Percentiles rank a stretch among this genome's conserved stretches.
Conservation (phyloP, 139 green algal species). For the Desmodesmus armatus region DNA sequence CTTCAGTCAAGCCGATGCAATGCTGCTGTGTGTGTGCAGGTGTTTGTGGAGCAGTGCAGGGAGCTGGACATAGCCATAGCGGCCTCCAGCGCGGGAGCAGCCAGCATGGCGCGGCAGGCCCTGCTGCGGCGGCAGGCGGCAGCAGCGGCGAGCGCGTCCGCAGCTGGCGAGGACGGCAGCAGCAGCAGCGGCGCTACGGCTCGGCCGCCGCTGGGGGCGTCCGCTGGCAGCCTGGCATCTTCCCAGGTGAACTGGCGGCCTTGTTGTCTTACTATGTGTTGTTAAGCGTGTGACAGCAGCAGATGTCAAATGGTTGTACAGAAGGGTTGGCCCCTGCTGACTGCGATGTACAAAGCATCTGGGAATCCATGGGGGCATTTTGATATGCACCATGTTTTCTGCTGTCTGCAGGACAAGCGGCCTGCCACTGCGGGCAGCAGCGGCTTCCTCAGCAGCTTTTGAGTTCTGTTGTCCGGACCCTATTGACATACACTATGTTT, state of each 20-base stretch:
- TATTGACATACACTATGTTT: no score
- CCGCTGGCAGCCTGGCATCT: neutral
- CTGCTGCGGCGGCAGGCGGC: constrained; percentile 41
- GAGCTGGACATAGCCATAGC: constrained; percentile 76
- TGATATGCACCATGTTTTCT: constrained; percentile 2
- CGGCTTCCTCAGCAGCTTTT: constrained; percentile 27
- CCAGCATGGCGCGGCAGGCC: constrained; percentile 35
- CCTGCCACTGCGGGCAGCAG: neutral
- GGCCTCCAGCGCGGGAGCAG: constrained; percentile 2
- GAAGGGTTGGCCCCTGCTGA: no score
- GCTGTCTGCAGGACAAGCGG: constrained; percentile 29
- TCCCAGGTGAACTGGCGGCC: neutral
- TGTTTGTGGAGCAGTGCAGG: constrained; percentile 75
- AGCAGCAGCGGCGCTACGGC: constrained; percentile 4
- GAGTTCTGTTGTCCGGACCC: no score
- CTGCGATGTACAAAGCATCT: no score
- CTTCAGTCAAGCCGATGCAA: no score
- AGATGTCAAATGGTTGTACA: no score
- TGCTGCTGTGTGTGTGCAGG: constrained; percentile 37
- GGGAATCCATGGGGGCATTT: no score
- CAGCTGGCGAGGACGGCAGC: constrained; percentile 30
- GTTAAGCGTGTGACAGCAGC: neutral
- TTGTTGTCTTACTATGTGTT: neutral
- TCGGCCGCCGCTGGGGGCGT: neutral
- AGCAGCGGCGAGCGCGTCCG: constrained; percentile 38